These are phyloP conservation scores for Fusarium clavum DNA, from an alignment of 2,329 filamentous ascomycete genomes.

Conservation along the genomic window DNA sequence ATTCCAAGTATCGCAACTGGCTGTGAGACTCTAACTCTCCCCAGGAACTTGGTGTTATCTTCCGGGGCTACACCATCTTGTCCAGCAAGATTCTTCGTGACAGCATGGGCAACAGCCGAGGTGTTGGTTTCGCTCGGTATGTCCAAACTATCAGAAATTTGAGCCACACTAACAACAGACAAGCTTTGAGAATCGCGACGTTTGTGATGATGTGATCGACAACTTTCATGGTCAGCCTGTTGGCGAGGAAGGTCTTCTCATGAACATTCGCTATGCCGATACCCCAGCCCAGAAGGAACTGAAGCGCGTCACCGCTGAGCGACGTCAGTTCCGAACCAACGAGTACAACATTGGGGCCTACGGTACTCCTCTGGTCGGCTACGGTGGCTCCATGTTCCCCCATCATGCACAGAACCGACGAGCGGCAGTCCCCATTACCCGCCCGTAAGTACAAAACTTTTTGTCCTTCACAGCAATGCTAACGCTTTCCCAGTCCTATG, in stretches of 20 bases:
- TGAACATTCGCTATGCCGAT: slow-evolving; percentile 96
- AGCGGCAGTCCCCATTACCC: slow-evolving; percentile 41
- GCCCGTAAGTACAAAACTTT: slow-evolving; percentile 46
- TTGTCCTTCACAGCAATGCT: not conserved
- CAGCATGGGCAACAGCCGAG: slow-evolving; percentile 89
- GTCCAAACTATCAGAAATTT: slow-evolving; percentile 41
- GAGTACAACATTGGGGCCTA: slow-evolving; percentile 88
- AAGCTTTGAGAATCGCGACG: slow-evolving; percentile 89
- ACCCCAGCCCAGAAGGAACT: slow-evolving; percentile 96
- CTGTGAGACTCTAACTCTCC: slow-evolving; percentile 18
- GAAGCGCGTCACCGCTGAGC: slow-evolving; percentile 95
- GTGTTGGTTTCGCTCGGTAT: slow-evolving; percentile 96
- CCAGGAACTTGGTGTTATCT: slow-evolving; percentile 82
- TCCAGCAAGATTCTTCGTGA: slow-evolving; percentile 97
- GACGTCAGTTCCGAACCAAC: slow-evolving; percentile 93
- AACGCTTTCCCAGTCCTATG: slow-evolving; percentile 25
- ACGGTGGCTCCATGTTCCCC: slow-evolving; percentile 56
- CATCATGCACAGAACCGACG: slow-evolving; percentile 55
- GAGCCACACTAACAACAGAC: slow-evolving; percentile 1
- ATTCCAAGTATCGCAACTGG: not conserved
- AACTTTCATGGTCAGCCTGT: slow-evolving; percentile 84
- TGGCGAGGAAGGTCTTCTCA: slow-evolving; percentile 82
- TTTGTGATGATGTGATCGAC: slow-evolving; percentile 89
- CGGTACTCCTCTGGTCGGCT: slow-evolving; percentile 70
- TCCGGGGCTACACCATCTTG: slow-evolving; percentile 82